Evolutionary conservation across 495 filamentous ascomycete species (phyloP).

Genomic region (Podospora pseudoanserina): DNA sequence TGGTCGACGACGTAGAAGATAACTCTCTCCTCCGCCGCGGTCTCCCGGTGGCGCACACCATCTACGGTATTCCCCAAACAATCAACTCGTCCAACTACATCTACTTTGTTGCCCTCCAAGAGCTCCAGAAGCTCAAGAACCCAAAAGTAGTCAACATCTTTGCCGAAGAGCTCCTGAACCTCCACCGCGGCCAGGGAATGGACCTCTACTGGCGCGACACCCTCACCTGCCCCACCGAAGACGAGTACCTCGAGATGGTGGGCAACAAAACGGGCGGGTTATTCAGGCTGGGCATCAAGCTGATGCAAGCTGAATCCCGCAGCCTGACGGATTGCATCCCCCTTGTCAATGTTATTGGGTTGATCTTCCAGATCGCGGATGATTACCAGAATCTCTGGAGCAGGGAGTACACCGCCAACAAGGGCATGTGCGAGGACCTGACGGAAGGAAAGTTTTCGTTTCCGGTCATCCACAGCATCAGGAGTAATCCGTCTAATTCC

Average conservation of each 20-base stretch:
- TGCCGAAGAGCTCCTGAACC: constrained; percentile 84
- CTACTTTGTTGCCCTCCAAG: constrained; percentile 85
- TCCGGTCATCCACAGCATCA: constrained; percentile 93
- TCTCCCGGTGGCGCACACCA: constrained; percentile 85
- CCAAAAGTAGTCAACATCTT: constrained; percentile 70
- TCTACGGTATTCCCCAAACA: constrained; percentile 93
- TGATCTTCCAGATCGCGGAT: constrained; percentile 95
- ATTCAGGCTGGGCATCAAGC: constrained; percentile 87
- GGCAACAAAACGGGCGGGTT: constrained; percentile 96
- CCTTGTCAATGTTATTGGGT: constrained; percentile 83
- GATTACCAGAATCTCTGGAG: constrained; percentile 88
- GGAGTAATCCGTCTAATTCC: constrained; percentile 70
- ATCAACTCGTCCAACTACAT: constrained; percentile 98
- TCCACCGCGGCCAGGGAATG: constrained; percentile 96
- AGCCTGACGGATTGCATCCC: constrained; percentile 68
- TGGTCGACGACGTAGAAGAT: constrained; percentile 94
- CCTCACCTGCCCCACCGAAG: constrained; percentile 86
- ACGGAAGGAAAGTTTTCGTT: constrained; percentile 99
- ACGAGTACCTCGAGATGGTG: constrained; percentile 98
- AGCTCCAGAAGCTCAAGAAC: constrained; percentile 73
- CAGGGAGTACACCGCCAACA: constrained; percentile 73
- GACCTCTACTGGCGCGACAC: constrained; percentile 97
- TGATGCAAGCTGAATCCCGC: constrained; percentile 89
- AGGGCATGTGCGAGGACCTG: constrained; percentile 93
- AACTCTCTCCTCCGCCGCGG: constrained; percentile 79